Percentiles rank a stretch among this genome's conserved stretches.
phyloP scores from a whole-genome alignment of 2,329 filamentous ascomycete species.

The Aureobasidium uvarum region DNA sequence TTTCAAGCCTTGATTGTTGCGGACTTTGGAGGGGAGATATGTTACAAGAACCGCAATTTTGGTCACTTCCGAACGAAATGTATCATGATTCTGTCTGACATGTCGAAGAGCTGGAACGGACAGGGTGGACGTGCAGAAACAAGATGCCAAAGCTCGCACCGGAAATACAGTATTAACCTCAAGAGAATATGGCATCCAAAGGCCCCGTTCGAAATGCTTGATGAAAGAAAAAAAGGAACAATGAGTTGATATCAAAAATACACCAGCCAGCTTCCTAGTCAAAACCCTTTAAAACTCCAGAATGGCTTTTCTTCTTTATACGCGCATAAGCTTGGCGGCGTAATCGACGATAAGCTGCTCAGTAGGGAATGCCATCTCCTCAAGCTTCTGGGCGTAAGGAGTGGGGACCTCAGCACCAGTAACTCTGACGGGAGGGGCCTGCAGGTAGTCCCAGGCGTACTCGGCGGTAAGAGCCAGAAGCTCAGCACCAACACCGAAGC shows the following conservation, averaged over 20 bases:
- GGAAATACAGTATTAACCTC: slow-evolving; percentile 20
- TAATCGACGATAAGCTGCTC: slow-evolving; percentile 85
- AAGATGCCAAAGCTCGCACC: slow-evolving; percentile 16
- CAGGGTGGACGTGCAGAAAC: slow-evolving; percentile 6
- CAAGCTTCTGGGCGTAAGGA: slow-evolving; percentile 87
- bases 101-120: neutral
- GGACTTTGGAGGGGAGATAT: neutral
- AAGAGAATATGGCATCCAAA: slow-evolving; percentile 16
- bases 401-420: slow-evolving; percentile 97
- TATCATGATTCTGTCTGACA: slow-evolving; percentile 7
- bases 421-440: slow-evolving; percentile 88
- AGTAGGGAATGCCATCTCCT: slow-evolving; percentile 93
- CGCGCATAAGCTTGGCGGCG: slow-evolving; percentile 79
- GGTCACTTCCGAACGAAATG: neutral
- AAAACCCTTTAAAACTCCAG: slow-evolving; percentile 22
- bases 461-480: slow-evolving; percentile 94
- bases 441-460: slow-evolving; percentile 96
- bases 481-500: slow-evolving; percentile 88
- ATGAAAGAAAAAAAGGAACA: slow-evolving; percentile 15
- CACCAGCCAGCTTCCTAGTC: slow-evolving; percentile 24
- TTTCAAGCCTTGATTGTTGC: slow-evolving; percentile 20
- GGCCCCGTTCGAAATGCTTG: slow-evolving; percentile 19
- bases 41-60: slow-evolving; percentile 4
- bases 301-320: slow-evolving; percentile 24
- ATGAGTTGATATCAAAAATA: slow-evolving; percentile 26